A percentile compares a stretch with the other conserved stretches of the same genome.
Evolutionary conservation across 768 basidiomycete species (phyloP).

Genomic region (Roridomyces roridus): DNA sequence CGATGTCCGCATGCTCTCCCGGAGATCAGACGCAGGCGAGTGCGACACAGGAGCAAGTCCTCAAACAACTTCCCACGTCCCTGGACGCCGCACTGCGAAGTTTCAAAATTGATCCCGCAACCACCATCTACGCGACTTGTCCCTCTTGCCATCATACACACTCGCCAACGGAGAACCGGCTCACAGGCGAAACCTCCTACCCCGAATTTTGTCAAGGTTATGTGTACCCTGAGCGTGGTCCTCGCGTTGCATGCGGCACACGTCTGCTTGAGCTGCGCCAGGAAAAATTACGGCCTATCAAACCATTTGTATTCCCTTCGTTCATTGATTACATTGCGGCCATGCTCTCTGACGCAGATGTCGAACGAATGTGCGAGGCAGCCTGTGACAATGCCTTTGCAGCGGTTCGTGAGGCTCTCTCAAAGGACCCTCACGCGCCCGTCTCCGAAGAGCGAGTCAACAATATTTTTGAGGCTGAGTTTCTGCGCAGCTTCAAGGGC

Average conservation of each 20-base stretch:
- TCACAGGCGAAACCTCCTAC: neutral
- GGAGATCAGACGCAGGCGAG: neutral
- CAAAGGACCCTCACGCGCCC: neutral
- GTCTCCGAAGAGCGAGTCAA: slow-evolving; percentile 2
- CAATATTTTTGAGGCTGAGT: slow-evolving; percentile 29
- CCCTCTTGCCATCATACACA: neutral
- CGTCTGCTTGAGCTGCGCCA: neutral
- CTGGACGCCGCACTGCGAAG: neutral
- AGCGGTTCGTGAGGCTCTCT: slow-evolving; percentile 3
- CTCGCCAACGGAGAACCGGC: neutral
- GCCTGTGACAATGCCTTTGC: slow-evolving; percentile 19
- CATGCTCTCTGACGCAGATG: slow-evolving; percentile 16
- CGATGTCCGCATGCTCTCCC: neutral
- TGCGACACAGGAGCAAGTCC: neutral
- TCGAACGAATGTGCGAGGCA: slow-evolving; percentile 15
- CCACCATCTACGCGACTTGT: slow-evolving; percentile 4
- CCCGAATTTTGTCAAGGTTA: neutral
- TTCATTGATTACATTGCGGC: slow-evolving; percentile 29
- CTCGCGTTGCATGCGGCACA: neutral
- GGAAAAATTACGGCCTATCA: slow-evolving; percentile 11
- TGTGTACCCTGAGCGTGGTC: neutral
- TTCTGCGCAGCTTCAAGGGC: slow-evolving; percentile 31
- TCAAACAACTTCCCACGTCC: slow-evolving; percentile 1
- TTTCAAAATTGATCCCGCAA: slow-evolving; percentile 3
- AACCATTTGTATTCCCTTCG: slow-evolving; percentile 11